Evolutionary conservation across 495 filamentous ascomycete species (phyloP).

Genomic region (Sabuloglossum arenarium): DNA sequence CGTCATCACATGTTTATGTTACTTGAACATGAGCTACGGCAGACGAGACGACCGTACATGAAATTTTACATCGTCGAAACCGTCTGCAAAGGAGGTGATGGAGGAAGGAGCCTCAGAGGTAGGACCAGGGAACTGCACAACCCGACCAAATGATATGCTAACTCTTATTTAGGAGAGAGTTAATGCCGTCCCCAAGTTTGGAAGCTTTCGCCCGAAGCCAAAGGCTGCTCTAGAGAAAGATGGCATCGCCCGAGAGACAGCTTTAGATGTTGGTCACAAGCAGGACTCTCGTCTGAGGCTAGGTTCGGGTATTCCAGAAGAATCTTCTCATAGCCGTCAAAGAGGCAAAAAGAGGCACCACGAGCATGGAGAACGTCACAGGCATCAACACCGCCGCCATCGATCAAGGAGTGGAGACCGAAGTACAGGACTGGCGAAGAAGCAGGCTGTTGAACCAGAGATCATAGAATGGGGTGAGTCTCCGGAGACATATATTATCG

Average conservation of each 20-base stretch:
- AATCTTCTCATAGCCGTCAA: background rate
- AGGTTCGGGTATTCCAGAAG: background rate
- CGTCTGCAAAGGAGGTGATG: background rate
- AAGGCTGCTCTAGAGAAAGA: conserved; percentile 5
- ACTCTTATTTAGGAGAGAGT: background rate
- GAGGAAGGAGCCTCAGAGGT: background rate
- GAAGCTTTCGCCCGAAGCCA: conserved; percentile 40
- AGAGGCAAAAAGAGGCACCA: background rate
- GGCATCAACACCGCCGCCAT: background rate
- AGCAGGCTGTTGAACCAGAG: background rate
- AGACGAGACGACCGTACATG: background rate
- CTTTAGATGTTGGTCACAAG: background rate
- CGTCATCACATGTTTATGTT: background rate
- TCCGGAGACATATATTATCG: conserved; percentile 20
- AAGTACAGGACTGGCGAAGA: background rate
- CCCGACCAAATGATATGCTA: background rate
- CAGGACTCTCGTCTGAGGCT: background rate
- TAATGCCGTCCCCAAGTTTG: conserved; percentile 35
- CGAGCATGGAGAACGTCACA: background rate
- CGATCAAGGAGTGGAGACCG: background rate
- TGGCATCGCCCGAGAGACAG: background rate
- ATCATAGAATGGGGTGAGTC: conserved; percentile 4
- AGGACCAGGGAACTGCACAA: background rate
- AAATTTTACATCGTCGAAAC: background rate
- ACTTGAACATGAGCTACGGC: background rate